phyloP scores from a whole-genome alignment of 371 early-diverging fungal genomes.

The Mortierella sp. region DNA sequence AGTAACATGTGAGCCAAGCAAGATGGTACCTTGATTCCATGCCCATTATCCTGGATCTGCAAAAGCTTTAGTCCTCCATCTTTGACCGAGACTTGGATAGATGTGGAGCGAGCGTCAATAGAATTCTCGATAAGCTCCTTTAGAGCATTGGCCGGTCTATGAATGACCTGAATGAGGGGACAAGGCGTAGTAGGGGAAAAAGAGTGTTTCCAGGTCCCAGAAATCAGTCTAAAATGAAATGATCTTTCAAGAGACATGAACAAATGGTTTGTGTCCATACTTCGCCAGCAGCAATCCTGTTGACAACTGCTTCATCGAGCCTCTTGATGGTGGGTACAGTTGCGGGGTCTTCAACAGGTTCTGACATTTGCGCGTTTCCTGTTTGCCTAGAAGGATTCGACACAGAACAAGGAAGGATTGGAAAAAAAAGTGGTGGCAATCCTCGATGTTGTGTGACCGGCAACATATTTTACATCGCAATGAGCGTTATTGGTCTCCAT shows the following conservation, averaged over 20 bases:
- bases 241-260: neutral
- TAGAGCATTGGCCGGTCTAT: constrained; percentile 92
- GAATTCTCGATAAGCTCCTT: constrained; percentile 99
- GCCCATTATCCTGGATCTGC: constrained; percentile 97
- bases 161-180: constrained; percentile 77
- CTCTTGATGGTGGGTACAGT: constrained; percentile 63
- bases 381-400: no score
- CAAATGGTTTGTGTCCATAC: constrained; percentile 52
- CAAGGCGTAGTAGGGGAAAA: no score
- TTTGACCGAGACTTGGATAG: constrained; percentile 82
- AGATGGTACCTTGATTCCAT: constrained; percentile 81
- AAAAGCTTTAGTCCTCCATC: constrained; percentile 93
- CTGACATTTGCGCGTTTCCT: no score
- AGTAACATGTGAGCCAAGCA: neutral
- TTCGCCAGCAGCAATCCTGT: constrained; percentile 97
- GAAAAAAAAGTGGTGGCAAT: no score
- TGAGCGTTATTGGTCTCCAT: neutral
- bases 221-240: no score
- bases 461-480: neutral
- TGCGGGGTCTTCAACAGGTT: constrained; percentile 2
- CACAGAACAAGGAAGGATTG: neutral
- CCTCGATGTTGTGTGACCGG: neutral
- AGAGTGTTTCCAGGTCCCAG: no score
- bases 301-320: constrained; percentile 85
- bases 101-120: constrained; percentile 93